Conservation (phyloP, 306 rosid genomes). For the Phaseolus lunatus region DNA sequence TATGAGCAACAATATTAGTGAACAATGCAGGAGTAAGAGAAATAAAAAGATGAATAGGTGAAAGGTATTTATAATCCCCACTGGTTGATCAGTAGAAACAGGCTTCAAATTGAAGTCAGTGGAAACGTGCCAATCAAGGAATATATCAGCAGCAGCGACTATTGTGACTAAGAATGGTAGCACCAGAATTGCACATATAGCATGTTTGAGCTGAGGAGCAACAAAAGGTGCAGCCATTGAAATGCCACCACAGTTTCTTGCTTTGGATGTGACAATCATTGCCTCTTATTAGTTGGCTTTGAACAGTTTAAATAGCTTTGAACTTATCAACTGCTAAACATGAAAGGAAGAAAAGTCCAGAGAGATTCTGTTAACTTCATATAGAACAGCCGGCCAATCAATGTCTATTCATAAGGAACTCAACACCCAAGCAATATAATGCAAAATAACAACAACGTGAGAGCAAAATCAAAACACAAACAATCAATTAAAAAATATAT, state of each 20-base stretch:
- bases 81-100: conserved; percentile 57
- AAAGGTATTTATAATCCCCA: conserved; percentile 11
- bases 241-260: neutral
- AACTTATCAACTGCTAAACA: conserved; percentile 11
- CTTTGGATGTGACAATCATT: conserved; percentile 6
- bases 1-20: conserved; percentile 9
- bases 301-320: conserved; percentile 37
- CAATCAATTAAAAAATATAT: no score
- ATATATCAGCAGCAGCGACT: conserved; percentile 48
- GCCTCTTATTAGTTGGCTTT: neutral
- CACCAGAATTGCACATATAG: conserved; percentile 34
- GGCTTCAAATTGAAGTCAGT: conserved; percentile 46
- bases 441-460: no score
- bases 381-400: conserved; percentile 47
- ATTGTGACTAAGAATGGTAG: conserved; percentile 31
- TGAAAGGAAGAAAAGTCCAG: neutral
- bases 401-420: conserved; percentile 18
- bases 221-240: conserved; percentile 50
- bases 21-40: neutral
- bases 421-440: no score
- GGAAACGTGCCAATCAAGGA: conserved; percentile 66
- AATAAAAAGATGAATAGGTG: neutral
- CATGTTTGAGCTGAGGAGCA: conserved; percentile 10
- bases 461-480: no score
- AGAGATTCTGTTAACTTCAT: conserved; percentile 33